phyloP scores from a whole-genome alignment of 495 filamentous ascomycete genomes.

The Oleoguttula mirabilis region DNA sequence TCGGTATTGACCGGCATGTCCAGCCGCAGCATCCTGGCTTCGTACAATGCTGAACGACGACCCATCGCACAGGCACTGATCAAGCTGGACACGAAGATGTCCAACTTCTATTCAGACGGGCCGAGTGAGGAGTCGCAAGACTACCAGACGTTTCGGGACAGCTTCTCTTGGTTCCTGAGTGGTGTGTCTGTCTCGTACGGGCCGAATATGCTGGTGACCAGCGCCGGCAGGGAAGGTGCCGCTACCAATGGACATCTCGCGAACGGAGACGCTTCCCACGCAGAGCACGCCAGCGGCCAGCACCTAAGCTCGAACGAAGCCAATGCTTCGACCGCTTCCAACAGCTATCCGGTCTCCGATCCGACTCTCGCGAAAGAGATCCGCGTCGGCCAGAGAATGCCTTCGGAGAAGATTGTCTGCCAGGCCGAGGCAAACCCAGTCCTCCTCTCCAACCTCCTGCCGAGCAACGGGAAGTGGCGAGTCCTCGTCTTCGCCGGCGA shows the following conservation, averaged over 20 bases:
- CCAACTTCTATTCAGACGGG: constrained; percentile 21
- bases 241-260: no score
- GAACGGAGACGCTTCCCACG: no score
- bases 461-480: constrained; percentile 49
- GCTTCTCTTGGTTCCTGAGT: constrained; percentile 25
- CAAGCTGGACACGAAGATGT: constrained; percentile 51
- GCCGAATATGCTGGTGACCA: no score
- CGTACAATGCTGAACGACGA: constrained; percentile 56
- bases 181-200: no score
- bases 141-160: constrained; percentile 38
- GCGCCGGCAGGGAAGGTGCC: no score
- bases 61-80: constrained; percentile 56
- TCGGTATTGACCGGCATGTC: constrained; percentile 34
- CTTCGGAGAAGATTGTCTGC: constrained; percentile 23
- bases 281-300: no score
- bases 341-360: constrained; percentile 31
- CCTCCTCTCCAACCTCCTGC: constrained; percentile 27
- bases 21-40: constrained; percentile 42
- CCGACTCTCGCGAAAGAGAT: constrained; percentile 28
- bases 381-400: constrained; percentile 25
- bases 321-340: constrained; percentile 24
- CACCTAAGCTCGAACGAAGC: no score
- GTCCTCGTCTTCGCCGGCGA: constrained; percentile 55
- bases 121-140: constrained; percentile 46
- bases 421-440: constrained; percentile 22